phyloP scores from a whole-genome alignment of 768 basidiomycete species.

The Tulasnella sp. region DNA sequence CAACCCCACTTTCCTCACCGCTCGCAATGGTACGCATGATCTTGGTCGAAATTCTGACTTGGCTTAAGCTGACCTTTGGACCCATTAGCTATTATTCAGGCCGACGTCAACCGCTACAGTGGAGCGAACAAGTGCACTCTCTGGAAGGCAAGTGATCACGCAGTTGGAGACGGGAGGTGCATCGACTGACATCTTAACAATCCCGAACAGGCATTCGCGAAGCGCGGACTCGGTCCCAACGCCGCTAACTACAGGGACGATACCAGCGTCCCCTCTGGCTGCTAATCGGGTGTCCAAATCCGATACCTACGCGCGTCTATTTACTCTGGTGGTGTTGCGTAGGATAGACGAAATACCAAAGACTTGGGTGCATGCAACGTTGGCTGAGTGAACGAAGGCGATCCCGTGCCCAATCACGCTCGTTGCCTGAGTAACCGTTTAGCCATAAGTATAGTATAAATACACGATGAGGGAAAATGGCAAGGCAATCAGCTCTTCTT shows the following conservation, averaged over 20 bases:
- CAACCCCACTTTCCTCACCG: conserved; percentile 35
- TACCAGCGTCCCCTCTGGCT: conserved; percentile 21
- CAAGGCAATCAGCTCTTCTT: background rate
- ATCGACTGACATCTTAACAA: background rate
- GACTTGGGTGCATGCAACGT: no score
- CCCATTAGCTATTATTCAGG: conserved; percentile 27
- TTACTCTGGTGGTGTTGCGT: no score
- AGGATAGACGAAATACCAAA: no score
- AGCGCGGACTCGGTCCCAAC: conserved; percentile 36
- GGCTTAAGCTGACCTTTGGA: background rate
- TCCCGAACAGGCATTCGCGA: conserved; percentile 30
- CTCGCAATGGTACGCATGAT: conserved; percentile 34
- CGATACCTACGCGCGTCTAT: no score
- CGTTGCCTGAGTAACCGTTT: no score
- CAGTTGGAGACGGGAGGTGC: no score
- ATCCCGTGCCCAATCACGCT: no score
- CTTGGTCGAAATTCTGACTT: background rate
- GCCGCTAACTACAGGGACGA: conserved; percentile 27
- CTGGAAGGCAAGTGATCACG: conserved; percentile 20
- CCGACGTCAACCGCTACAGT: conserved; percentile 36
- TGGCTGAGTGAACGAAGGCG: no score
- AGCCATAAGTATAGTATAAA: no score
- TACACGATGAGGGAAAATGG: no score
- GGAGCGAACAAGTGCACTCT: conserved; percentile 37
- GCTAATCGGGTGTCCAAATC: no score